phyloP scores from a whole-genome alignment of 2,329 filamentous ascomycete species.

The Paracoccidioides brasiliensis region DNA sequence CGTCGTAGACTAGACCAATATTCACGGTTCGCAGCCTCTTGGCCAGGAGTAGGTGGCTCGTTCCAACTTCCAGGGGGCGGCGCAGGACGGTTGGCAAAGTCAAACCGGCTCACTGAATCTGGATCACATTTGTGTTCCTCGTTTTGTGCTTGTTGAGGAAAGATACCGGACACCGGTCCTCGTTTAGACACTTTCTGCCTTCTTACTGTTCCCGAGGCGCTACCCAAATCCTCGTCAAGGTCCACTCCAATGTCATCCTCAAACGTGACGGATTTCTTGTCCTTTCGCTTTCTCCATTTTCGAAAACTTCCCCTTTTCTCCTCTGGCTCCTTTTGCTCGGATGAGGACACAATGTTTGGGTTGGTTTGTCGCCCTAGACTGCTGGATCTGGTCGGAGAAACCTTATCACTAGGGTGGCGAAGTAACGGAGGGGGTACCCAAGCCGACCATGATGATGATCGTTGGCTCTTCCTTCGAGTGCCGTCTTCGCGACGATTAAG shows the following conservation, averaged over 20 bases:
- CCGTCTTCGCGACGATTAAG: constrained; percentile 1
- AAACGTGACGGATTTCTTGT: constrained; percentile 9
- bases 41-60: not conserved
- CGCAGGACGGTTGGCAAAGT: not conserved
- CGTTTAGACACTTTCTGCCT: not conserved
- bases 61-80: not conserved
- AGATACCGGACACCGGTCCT: not conserved
- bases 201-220: constrained; percentile 10
- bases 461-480: not conserved
- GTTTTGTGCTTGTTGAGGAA: not conserved
- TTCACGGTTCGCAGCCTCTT: not conserved
- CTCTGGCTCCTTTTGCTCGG: not conserved
- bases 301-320: not conserved
- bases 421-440: constrained; percentile 7
- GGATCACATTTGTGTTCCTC: not conserved
- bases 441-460: constrained; percentile 10
- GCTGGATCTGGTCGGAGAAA: not conserved
- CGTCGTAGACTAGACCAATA: constrained; percentile 3
- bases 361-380: not conserved
- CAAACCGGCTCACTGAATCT: not conserved
- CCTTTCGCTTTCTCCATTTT: constrained; percentile 1
- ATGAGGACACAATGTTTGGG: not conserved
- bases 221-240: constrained; percentile 1
- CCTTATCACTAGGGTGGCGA: not conserved
- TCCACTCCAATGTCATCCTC: constrained; percentile 5